Base-by-base conservation (phyloP, 495 filamentous ascomycete species). In the Rhizodiscina lignyota region DNA sequence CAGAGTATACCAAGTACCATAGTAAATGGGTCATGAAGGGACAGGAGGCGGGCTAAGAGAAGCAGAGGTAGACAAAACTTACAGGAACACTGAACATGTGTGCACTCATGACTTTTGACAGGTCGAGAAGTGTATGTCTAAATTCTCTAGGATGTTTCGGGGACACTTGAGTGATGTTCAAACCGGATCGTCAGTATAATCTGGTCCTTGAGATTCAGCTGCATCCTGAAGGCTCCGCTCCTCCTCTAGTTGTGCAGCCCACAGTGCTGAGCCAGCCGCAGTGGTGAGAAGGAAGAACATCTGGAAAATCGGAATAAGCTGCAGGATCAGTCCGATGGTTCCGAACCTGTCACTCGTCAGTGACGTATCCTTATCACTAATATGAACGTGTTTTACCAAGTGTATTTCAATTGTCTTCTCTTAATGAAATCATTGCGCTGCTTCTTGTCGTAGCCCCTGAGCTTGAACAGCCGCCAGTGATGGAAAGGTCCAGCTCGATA, bases 241-340 rank as follows among this genome's bases (percentile, higher is more conserved):
- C 19, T 58, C 56, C 48, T 78, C 73, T 4, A 78, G 50, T 29
- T 66, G 62, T 8, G 64, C 64, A 10, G 62, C 70, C 74, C 73
- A 78, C 26, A 79, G 50, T 4, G 73, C 72, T 38, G 67, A 64
- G 8, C 74, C 73, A 35, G 65, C 64, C 16, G 74, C 70, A 18
- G 70, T 74, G 13, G 74, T 75, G 47, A 79, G 56, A 20, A 79
- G 55, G 44, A 79, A 79, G 18, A 77, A 50, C 73, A 79, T 78
- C 30, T 67, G 72, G 30, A 76, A 51, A 2, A 67, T 61, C 8
- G 74, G 74, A 17, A 78, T 54, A 18, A 79, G 51, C 47, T 79
- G 74, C 21, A 79, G 51, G 12, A 73, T 30, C 39, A 78, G 50
- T 21, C 70, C 69, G 8, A 74, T 51, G 2, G 71, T 69, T 19